Evolutionary conservation across 257 asterid species (phyloP), one percentile per base, ranked within the genome.

Genomic region (Nicotiana noctiflora): DNA sequence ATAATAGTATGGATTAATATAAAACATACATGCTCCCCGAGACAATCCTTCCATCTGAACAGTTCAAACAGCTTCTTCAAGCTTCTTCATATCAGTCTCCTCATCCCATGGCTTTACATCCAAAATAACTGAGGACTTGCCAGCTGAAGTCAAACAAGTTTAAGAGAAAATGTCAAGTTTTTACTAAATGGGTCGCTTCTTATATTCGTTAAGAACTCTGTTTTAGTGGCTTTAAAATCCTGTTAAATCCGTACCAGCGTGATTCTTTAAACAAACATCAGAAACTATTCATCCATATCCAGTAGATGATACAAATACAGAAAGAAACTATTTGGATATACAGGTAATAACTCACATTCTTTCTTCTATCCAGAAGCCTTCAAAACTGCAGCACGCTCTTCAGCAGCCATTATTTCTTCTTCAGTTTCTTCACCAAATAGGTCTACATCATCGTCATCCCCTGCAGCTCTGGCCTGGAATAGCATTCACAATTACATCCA

Each of bases 41-140:
- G 86, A 52, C 59, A 94, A 92, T 84, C 98, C 97, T 61, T 94
- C 98, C 92, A 89, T 84, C 64, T 85, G 31, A 80, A 93, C 93
- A 56, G 88, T 79, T 77, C 32, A 86, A 46, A 93, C 97, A 27
- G 95, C 94, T 86, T 95, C 98, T 83, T 93, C 98, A 11, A 95
- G 97, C 84, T 89, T 88, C 79, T 93, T 88, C 98, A 95, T 95
- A 78, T 93, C 98, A 40, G 99, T 95, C 85, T 95, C 99, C 25
- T 95, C 99, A 83, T 93, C 98, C 98, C 98, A 92, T 74, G 97
- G 96, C 80, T 92, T 93, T 1, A 93, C 81, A 83, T 91, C 97
- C 92, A 93, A 10, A 9, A 90, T 76, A 59, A 90, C 80, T 0
- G 93, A 90, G 61, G 92, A 90, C 84, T 88, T 90, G 52, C 98